Conservation (phyloP, 352 stramenopile genomes). For the Phytophthora vignae region DNA sequence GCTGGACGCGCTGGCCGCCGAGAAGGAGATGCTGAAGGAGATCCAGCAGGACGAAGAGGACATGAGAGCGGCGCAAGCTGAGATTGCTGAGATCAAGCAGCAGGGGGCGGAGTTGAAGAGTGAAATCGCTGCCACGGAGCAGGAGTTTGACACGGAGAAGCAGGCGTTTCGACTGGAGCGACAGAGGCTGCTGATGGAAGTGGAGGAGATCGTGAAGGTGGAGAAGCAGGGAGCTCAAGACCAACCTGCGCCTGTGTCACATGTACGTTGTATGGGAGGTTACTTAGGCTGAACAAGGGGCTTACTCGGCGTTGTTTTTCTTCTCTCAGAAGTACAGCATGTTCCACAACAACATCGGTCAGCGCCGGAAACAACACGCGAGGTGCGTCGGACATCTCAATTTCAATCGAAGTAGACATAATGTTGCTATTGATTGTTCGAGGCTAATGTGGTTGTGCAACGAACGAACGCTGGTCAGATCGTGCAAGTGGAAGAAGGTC, state of each 20-base stretch:
- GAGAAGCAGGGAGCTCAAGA: constrained; percentile 38
- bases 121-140: constrained; percentile 53
- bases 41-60: constrained; percentile 49
- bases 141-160: constrained; percentile 57
- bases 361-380: constrained; percentile 47
- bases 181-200: constrained; percentile 53
- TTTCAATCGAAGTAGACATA: not conserved
- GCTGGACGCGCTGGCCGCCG: constrained; percentile 49
- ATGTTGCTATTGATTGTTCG: not conserved
- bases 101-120: constrained; percentile 37
- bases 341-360: constrained; percentile 48
- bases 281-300: not conserved
- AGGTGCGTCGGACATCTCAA: constrained; percentile 22
- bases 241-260: constrained; percentile 14
- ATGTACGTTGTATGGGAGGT: constrained; percentile 18
- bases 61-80: constrained; percentile 42
- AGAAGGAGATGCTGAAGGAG: constrained; percentile 55
- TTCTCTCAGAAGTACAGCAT: constrained; percentile 39
- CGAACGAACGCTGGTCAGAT: constrained; percentile 15
- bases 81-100: constrained; percentile 57
- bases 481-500: constrained; percentile 56
- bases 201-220: constrained; percentile 54
- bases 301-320: not conserved
- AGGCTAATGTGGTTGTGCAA: not conserved
- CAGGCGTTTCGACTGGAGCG: constrained; percentile 57